phyloP scores from a whole-genome alignment of 2,329 filamentous ascomycete species.

The Fusarium sp. region DNA sequence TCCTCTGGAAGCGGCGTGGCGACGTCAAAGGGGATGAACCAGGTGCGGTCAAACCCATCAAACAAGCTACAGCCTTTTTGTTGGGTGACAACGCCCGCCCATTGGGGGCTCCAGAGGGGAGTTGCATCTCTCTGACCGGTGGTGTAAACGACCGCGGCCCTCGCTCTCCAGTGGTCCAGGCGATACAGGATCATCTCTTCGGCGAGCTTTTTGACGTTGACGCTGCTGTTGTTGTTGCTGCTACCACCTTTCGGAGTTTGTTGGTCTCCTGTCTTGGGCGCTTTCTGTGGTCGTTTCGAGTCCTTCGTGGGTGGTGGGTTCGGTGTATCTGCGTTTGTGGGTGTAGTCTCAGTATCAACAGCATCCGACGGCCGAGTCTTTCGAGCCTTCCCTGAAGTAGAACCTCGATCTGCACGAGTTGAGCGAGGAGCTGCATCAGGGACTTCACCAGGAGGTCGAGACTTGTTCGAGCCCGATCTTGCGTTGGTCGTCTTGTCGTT shows the following conservation, averaged over 20 bases:
- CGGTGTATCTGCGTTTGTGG: not conserved
- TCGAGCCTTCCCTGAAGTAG: not conserved
- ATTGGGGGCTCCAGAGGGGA: conserved; percentile 35
- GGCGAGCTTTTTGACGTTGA: conserved; percentile 21
- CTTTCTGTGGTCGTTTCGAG: not conserved
- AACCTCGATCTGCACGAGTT: not conserved
- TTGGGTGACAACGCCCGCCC: conserved; percentile 1
- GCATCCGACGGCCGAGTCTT: not conserved
- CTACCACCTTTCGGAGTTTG: not conserved
- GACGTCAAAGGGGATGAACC: conserved; percentile 37
- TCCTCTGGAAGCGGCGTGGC: conserved; percentile 19
- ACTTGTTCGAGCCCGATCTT: not conserved
- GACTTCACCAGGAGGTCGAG: not conserved
- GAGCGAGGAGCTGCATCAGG: not conserved
- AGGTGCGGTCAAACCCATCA: conserved; percentile 41
- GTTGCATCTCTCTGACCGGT: conserved; percentile 34
- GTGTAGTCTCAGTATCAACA: not conserved
- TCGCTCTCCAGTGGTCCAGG: conserved; percentile 35
- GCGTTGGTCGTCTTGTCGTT: not conserved
- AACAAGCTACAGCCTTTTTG: conserved; percentile 29
- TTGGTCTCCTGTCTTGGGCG: not conserved
- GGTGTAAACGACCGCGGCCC: conserved; percentile 32
- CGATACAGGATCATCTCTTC: conserved; percentile 34
- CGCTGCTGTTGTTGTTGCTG: not conserved
- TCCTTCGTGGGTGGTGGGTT: not conserved